Evolutionary conservation across 2,329 filamentous ascomycete genomes (phyloP), one percentile per base, ranked within the genome.

Genomic region (Alternaria atra): DNA sequence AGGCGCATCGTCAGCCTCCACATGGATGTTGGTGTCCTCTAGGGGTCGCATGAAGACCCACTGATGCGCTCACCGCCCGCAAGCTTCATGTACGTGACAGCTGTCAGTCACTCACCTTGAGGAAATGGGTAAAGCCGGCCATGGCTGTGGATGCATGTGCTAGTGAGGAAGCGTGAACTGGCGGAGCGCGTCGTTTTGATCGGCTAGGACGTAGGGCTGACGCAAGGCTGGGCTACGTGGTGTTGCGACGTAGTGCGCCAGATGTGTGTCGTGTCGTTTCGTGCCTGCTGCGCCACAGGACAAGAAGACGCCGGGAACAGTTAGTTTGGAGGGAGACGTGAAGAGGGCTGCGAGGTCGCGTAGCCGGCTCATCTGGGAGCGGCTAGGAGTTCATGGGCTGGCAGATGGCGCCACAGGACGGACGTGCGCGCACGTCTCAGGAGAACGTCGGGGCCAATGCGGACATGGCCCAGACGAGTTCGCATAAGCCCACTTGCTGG

Each of bases 41-140:
- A 8, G 23, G 46, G 46, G 46, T 50, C 46, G 46, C 46, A 17
- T 50, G 13, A n/a, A 40, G 54, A 25, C 32, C 35, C 43, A 47
- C 43, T 29, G 29, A 5, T 15, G 27, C 13, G 35, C 37, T 39
- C 48, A 43, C 32, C 47, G 37, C 48, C 46, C 23, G 12, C 39
- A 25, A 27, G 46, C 46, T 37, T 27, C 46, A 15, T 35, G 29
- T 57, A 40, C 6, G 17, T 52, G 58, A 44, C 17, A 42, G 35
- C 27, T 43, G 43, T 29, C 39, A 63, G 39, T 32, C 39, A 64
- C 70, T 52, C 56, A 77, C 77, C 64, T 77, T 75, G 54, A 79
- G 62, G 55, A 78, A 73, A 56, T 77, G 74, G 6, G 69, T 60
- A 56, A 76, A 73, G 67, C 63, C 73, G 15, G 74, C 63, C 76